Conservation (phyloP, 805 yeast species). For the Pichia eremophila region DNA sequence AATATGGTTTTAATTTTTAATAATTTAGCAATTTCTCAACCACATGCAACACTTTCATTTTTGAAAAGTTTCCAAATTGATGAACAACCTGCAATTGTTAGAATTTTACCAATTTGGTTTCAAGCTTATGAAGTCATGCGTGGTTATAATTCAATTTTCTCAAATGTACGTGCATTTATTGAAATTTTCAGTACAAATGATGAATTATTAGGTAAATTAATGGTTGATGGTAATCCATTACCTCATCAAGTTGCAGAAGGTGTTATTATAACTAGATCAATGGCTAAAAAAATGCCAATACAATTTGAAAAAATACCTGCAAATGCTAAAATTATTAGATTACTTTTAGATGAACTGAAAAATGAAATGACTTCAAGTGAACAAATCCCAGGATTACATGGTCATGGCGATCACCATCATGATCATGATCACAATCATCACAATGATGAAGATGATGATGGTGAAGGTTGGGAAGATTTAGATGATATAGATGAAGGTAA, state of each 20-base stretch:
- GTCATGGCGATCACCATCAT: neutral
- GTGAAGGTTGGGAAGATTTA: constrained; percentile 71
- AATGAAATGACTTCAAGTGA: constrained; percentile 36
- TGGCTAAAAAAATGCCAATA: constrained; percentile 58
- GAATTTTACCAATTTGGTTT: constrained; percentile 74
- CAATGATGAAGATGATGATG: constrained; percentile 38
- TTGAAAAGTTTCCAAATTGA: constrained; percentile 33
- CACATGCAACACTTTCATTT: constrained; percentile 54
- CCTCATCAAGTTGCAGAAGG: constrained; percentile 44
- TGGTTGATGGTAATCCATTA: constrained; percentile 71
- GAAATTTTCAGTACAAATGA: constrained; percentile 55
- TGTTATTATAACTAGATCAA: constrained; percentile 76
- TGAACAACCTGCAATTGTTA: constrained; percentile 35
- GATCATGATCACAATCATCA: constrained; percentile 20
- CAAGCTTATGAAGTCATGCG: constrained; percentile 70
- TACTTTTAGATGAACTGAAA: constrained; percentile 59
- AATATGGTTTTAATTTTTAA: constrained; percentile 71
- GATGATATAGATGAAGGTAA: constrained; percentile 38
- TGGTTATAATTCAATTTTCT: constrained; percentile 65
- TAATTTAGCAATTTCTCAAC: constrained; percentile 53
- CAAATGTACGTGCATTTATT: constrained; percentile 61
- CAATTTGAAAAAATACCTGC: constrained; percentile 59
- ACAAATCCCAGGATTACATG: neutral
- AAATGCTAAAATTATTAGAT: constrained; percentile 59
- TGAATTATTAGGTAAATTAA: constrained; percentile 36